Evolutionary conservation across 169 alveolate species (phyloP).

Genomic region (Cryptosporidium andersoni): DNA sequence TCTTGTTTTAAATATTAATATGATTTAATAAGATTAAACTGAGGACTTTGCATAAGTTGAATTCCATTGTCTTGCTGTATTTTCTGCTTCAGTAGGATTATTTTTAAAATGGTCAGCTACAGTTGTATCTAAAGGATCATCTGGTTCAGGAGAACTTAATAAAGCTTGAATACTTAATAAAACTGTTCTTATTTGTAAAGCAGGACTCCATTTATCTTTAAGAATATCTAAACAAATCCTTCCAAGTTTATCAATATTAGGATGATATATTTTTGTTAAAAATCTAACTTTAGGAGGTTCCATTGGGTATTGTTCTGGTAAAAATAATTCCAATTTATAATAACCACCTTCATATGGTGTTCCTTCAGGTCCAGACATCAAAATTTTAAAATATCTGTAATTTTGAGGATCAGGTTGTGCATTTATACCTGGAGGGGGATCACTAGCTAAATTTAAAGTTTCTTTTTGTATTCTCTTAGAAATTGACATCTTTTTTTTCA

Average conservation of each 20-base stretch:
- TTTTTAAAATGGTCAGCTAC: conserved; percentile 95
- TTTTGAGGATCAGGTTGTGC: conserved; percentile 93
- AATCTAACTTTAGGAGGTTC: conserved; percentile 98
- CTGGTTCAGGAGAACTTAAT: conserved; percentile 98
- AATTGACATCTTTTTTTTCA: conserved; percentile 72
- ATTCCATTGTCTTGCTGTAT: conserved; percentile 91
- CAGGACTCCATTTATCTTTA: conserved; percentile 99
- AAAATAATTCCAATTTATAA: conserved; percentile 92
- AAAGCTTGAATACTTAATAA: conserved; percentile 96
- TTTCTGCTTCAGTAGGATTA: conserved; percentile 90
- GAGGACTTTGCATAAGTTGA: conserved; percentile 83
- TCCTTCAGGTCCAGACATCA: conserved; percentile 95
- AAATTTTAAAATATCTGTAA: conserved; percentile 93
- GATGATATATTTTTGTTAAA: conserved; percentile 97
- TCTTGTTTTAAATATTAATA: too few species aligned
- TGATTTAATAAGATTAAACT: not conserved
- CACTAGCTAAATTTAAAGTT: conserved; percentile 85
- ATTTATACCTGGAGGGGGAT: conserved; percentile 93
- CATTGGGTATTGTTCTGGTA: conserved; percentile 99
- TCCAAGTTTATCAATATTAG: conserved; percentile 98
- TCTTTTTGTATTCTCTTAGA: conserved; percentile 85
- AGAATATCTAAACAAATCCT: conserved; percentile 97
- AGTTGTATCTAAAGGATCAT: conserved; percentile 95
- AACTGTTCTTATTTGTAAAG: conserved; percentile 96
- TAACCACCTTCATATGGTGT: conserved; percentile 98